Evolutionary conservation across 495 filamentous ascomycete species (phyloP), one percentile per base, ranked within the genome.

Genomic region (Penicillium parvum): DNA sequence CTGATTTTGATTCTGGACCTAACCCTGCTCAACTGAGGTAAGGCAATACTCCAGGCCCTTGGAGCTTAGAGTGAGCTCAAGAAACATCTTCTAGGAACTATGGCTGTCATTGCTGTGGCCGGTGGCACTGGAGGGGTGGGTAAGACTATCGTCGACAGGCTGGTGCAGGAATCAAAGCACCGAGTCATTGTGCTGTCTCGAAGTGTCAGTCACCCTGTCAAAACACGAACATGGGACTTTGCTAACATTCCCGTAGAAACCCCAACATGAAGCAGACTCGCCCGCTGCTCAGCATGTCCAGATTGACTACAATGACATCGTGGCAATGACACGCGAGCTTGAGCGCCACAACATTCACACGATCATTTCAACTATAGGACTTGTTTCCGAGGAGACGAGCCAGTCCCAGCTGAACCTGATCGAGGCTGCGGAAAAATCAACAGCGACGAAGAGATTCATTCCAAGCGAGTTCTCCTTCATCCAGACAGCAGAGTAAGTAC

Each of bases 121-220:
- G 77, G 77, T 16, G 76, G 77, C 6, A 74, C 72, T 19, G 74
- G 74, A 7, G 65, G 61, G 17, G 53, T 81, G 12, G 77, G 77
- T 5, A 67, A 65, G 34, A 70, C 73, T 10, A 59, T 81, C 32
- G 68, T 79, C 16, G 74, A 77, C 8, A 67, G 45, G 27, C 37
- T 79, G 25, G 11, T 58, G 0, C 47, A 65, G 8, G 51, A 61
- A 4, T 32, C 59, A 4, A 67, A 68, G 39, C 63, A 75, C 41
- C 29, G 68, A 15, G 59, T 77, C 9, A 56, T 71, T 11, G 55
- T 78, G 11, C 40, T 79, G 15, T 66, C 66, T 23, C 64, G 76
- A 6, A 43, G 21, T 20, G 57, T 60, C 17, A 37, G 54, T 44
- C 19, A 4, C 9, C 17, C 5, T 8, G 14, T 7, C 14, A 23